These are phyloP conservation scores for Drechmeria coniospora DNA, from an alignment of 2,329 filamentous ascomycete species.

Conservation along the genomic window DNA sequence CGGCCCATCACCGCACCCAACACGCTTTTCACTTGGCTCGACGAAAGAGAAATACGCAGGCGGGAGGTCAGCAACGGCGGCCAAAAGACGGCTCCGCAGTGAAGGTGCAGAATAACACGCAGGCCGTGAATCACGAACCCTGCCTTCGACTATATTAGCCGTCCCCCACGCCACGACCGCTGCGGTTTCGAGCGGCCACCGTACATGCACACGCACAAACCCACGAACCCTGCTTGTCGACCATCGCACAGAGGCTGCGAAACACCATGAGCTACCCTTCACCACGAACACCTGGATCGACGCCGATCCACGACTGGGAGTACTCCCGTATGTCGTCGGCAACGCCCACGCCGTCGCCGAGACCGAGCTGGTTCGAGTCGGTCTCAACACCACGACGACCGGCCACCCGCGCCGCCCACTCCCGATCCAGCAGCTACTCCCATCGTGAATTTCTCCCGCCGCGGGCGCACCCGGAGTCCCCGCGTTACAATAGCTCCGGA, in stretches of 20 bases:
- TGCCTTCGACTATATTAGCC: too few relatives aligned
- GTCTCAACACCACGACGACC: slow-evolving; percentile 36
- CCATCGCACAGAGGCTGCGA: slow-evolving; percentile 18
- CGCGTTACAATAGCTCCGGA: slow-evolving; percentile 46
- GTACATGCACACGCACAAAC: too few relatives aligned
- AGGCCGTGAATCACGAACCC: too few relatives aligned
- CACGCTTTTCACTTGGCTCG: slow-evolving; percentile 12
- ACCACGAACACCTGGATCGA: slow-evolving; percentile 27
- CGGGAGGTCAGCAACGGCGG: slow-evolving; percentile 2
- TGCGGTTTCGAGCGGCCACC: too few relatives aligned
- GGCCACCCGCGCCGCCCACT: slow-evolving; percentile 32
- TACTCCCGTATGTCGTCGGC: slow-evolving; percentile 37
- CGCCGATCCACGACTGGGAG: slow-evolving; percentile 34
- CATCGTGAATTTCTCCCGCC: slow-evolving; percentile 21
- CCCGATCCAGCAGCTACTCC: slow-evolving; percentile 22
- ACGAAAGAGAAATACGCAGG: not conserved
- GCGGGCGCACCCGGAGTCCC: slow-evolving; percentile 36
- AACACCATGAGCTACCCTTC: slow-evolving; percentile 24
- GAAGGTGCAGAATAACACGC: too few relatives aligned
- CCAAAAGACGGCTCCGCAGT: not conserved
- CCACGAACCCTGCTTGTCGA: slow-evolving; percentile 15
- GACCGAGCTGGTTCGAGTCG: slow-evolving; percentile 32
- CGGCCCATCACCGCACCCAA: slow-evolving; percentile 31
- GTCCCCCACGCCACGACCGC: too few relatives aligned
- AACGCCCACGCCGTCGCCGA: slow-evolving; percentile 41